phyloP scores from a whole-genome alignment of 805 yeast species.

The Nakazawaea holstii region DNA sequence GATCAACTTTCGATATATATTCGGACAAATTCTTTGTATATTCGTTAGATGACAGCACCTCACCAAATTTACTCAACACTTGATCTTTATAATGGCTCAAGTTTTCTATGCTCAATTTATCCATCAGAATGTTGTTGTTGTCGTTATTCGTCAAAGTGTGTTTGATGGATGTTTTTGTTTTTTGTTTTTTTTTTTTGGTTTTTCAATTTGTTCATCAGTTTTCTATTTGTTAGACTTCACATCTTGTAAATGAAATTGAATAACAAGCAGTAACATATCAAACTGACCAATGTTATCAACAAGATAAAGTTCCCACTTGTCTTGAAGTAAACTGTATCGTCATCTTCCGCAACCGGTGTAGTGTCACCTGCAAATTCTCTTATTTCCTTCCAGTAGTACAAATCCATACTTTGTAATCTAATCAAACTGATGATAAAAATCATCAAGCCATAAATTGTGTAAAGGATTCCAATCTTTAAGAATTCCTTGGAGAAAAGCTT shows the following conservation, averaged over 20 bases:
- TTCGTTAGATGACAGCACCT: not conserved
- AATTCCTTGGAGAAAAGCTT: conserved; percentile 62
- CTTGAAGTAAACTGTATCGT: conserved; percentile 37
- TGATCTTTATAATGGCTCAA: conserved; percentile 16
- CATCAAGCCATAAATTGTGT: conserved; percentile 53
- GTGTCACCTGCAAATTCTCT: conserved; percentile 9
- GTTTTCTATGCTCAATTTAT: conserved; percentile 16
- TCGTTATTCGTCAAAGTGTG: conserved; percentile 12
- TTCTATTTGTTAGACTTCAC: not conserved
- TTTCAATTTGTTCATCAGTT: not conserved
- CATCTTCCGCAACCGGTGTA: conserved; percentile 24
- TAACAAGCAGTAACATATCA: conserved; percentile 44
- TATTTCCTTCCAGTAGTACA: conserved; percentile 20
- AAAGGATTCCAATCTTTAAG: conserved; percentile 60
- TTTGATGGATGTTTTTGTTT: not conserved
- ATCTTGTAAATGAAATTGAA: conserved; percentile 20
- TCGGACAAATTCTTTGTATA: not conserved
- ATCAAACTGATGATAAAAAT: conserved; percentile 33
- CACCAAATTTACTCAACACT: not conserved
- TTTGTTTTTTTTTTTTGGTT: not conserved
- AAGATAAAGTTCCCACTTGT: conserved; percentile 62
- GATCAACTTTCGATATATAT: not conserved
- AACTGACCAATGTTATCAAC: conserved; percentile 43
- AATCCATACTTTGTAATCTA: conserved; percentile 24
- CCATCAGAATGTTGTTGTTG: conserved; percentile 21